Percentiles rank a stretch among this genome's conserved stretches.
Evolutionary conservation across 2,329 filamentous ascomycete genomes (phyloP).

Genomic region (Pezicula neosporulosa): DNA sequence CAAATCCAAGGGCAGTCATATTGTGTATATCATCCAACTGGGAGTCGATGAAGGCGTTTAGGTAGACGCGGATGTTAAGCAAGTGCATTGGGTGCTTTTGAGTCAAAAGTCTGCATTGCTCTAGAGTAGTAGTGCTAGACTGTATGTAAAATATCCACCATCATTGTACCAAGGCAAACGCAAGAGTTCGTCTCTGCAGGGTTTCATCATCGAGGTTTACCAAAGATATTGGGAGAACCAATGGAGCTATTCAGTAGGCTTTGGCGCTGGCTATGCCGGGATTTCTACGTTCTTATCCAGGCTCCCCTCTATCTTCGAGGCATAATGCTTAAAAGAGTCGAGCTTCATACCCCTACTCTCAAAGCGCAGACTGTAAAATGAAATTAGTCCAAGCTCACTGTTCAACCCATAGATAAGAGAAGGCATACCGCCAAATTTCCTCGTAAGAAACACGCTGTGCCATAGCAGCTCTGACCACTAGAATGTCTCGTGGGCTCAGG

Average conservation of each 20-base stretch:
- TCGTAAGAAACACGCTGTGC: not conserved
- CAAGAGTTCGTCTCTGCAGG: not conserved
- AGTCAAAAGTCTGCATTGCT: constrained; percentile 10
- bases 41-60: constrained; percentile 14
- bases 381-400: not conserved
- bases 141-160: constrained; percentile 21
- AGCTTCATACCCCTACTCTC: not conserved
- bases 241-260: not conserved
- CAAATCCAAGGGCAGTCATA: not conserved
- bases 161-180: not conserved
- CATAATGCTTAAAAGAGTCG: not conserved
- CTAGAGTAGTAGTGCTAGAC: constrained; percentile 12
- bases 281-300: not conserved
- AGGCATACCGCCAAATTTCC: not conserved
- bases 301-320: not conserved
- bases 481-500: not conserved
- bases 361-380: not conserved
- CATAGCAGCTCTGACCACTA: not conserved
- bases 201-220: not conserved
- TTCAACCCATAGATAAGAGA: not conserved
- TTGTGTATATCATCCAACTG: constrained; percentile 17
- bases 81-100: not conserved
- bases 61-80: constrained; percentile 16
- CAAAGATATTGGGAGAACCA: not conserved
- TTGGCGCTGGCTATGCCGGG: not conserved